Conservation (phyloP, 108 stramenopile genomes). For the Fragilaria crotonensis region DNA sequence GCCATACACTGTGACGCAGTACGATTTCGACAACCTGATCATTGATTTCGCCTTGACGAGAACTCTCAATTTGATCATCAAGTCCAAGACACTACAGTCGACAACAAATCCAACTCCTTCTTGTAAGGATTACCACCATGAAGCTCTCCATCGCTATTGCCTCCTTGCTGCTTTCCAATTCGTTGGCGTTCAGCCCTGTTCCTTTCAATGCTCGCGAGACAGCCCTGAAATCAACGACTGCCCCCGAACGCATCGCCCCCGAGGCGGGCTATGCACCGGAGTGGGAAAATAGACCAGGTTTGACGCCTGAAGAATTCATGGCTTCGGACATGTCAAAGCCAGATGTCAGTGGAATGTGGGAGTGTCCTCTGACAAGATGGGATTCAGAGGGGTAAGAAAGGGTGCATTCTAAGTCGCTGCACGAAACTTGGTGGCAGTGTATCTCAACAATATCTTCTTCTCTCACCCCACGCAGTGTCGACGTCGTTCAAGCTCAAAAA, state of each 20-base stretch:
- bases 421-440: neutral
- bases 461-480: conserved; percentile 28
- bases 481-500: conserved; percentile 48
- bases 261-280: conserved; percentile 65
- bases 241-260: conserved; percentile 61
- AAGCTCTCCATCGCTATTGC: too few species aligned
- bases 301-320: conserved; percentile 64
- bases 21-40: too few species aligned
- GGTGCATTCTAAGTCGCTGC: neutral
- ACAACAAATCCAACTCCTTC: too few species aligned
- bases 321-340: conserved; percentile 53
- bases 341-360: conserved; percentile 75
- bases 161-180: too few species aligned
- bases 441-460: conserved; percentile 2
- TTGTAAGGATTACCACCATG: too few species aligned
- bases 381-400: conserved; percentile 48
- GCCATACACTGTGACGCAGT: too few species aligned
- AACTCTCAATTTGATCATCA: too few species aligned
- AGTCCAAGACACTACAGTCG: too few species aligned
- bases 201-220: too few species aligned
- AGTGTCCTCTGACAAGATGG: conserved; percentile 87
- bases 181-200: too few species aligned
- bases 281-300: conserved; percentile 69
- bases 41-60: too few species aligned
- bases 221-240: neutral